Conservation (phyloP, 805 yeast species). For the Hanseniaspora clermontiae region DNA sequence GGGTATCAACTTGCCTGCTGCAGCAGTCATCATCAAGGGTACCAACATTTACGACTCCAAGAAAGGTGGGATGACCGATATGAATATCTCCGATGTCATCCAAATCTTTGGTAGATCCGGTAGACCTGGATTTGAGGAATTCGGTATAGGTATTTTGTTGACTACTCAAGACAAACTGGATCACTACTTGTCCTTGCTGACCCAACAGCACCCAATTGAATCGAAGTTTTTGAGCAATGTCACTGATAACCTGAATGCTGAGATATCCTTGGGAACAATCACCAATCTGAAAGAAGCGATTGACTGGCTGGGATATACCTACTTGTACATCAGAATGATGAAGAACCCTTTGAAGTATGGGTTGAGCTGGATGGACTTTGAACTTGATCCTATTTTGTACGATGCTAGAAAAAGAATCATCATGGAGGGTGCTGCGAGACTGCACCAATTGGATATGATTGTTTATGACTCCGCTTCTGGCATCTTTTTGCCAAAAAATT, state of each 20-base stretch:
- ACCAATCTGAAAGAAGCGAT: conserved; percentile 90
- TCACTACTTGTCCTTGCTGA: conserved; percentile 74
- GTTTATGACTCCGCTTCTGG: conserved; percentile 77
- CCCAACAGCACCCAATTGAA: conserved; percentile 95
- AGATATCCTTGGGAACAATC: conserved; percentile 87
- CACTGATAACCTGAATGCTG: conserved; percentile 91
- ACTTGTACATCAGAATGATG: conserved; percentile 84
- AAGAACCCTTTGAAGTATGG: conserved; percentile 90
- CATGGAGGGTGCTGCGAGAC: conserved; percentile 61
- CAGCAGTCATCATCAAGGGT: conserved; percentile 91
- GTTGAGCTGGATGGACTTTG: conserved; percentile 72
- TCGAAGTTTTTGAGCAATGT: conserved; percentile 64
- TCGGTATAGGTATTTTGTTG: conserved; percentile 84
- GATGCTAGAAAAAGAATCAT: conserved; percentile 67
- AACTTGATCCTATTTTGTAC: conserved; percentile 68
- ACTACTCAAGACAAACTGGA: conserved; percentile 72
- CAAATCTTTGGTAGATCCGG: conserved; percentile 99
- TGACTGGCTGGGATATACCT: conserved; percentile 96
- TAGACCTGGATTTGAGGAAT: conserved; percentile 87
- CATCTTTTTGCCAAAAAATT: conserved; percentile 69
- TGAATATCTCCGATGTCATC: conserved; percentile 91
- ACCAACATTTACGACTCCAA: conserved; percentile 91
- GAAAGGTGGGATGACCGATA: conserved; percentile 84
- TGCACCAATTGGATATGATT: conserved; percentile 87
- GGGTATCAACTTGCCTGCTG: conserved; percentile 99